Conservation (phyloP, 2,329 filamentous ascomycete genomes). For the Massarina eburnea region DNA sequence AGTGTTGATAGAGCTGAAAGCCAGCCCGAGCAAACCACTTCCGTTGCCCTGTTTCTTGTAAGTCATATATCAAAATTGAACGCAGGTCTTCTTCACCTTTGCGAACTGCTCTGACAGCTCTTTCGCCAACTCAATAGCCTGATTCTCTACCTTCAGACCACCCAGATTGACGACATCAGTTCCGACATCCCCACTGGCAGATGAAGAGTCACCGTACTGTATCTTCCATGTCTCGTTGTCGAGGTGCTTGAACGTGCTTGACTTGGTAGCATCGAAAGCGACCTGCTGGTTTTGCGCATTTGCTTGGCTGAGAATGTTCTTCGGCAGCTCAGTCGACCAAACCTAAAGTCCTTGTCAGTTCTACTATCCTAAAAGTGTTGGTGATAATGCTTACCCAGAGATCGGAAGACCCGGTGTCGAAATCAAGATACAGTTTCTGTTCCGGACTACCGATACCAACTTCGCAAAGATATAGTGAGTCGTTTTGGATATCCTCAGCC, state of each 20-base stretch:
- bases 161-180: constrained; percentile 64
- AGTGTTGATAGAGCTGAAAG: constrained; percentile 61
- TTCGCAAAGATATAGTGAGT: constrained; percentile 48
- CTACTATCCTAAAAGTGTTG: background rate
- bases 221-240: constrained; percentile 59
- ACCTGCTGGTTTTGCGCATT: constrained; percentile 58
- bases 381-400: constrained; percentile 51
- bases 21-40: constrained; percentile 61
- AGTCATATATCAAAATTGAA: background rate
- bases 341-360: constrained; percentile 12
- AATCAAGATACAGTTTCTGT: constrained; percentile 59
- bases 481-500: constrained; percentile 25
- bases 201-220: constrained; percentile 64
- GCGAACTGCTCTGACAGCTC: constrained; percentile 57
- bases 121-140: constrained; percentile 66
- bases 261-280: constrained; percentile 49
- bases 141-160: constrained; percentile 56
- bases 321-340: constrained; percentile 26
- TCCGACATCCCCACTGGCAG: constrained; percentile 64
- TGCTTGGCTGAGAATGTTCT: constrained; percentile 41
- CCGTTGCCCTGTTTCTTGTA: constrained; percentile 47
- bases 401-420: constrained; percentile 70
- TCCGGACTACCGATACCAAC: constrained; percentile 64
- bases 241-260: constrained; percentile 38
- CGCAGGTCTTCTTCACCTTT: constrained; percentile 1